Evolutionary conservation across 1,139 yeast species (phyloP).

Genomic region (Nakaseomyces uthaithaninus): DNA sequence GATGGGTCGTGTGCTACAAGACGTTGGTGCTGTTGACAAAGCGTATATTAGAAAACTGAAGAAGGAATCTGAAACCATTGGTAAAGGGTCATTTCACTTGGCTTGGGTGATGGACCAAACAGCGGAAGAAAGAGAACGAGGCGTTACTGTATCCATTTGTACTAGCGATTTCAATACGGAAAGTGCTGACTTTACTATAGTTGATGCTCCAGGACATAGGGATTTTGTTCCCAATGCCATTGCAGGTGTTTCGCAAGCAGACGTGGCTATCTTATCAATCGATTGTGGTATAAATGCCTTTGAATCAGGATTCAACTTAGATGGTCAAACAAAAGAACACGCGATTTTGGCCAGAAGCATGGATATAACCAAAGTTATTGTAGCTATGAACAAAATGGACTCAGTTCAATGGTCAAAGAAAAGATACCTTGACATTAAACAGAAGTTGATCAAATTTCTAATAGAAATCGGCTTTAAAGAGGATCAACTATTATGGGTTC

Average conservation of each 20-base stretch:
- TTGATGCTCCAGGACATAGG: conserved; percentile 97
- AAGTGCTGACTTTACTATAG: conserved; percentile 63
- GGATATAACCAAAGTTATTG: conserved; percentile 68
- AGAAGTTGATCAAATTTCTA: conserved; percentile 53
- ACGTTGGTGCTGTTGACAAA: conserved; percentile 71
- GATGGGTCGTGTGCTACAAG: conserved; percentile 81
- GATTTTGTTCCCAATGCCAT: conserved; percentile 99
- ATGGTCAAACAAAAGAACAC: conserved; percentile 95
- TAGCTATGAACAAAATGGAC: conserved; percentile 88
- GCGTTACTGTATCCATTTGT: conserved; percentile 91
- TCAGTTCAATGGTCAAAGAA: conserved; percentile 57
- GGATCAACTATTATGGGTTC: conserved; percentile 56
- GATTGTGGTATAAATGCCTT: conserved; percentile 81
- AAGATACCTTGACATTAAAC: conserved; percentile 55
- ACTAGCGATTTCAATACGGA: conserved; percentile 73
- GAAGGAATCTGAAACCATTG: conserved; percentile 71
- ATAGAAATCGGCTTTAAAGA: conserved; percentile 52
- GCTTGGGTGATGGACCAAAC: conserved; percentile 99
- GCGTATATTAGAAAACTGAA: conserved; percentile 68
- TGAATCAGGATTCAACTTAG: conserved; percentile 76
- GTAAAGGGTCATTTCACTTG: conserved; percentile 87
- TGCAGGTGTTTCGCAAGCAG: conserved; percentile 90
- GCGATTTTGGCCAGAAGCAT: conserved; percentile 72
- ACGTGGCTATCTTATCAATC: conserved; percentile 41
- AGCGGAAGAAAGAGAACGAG: conserved; percentile 75